phyloP scores from a whole-genome alignment of 768 basidiomycete species.

The Dacryopinax primogenitus region DNA sequence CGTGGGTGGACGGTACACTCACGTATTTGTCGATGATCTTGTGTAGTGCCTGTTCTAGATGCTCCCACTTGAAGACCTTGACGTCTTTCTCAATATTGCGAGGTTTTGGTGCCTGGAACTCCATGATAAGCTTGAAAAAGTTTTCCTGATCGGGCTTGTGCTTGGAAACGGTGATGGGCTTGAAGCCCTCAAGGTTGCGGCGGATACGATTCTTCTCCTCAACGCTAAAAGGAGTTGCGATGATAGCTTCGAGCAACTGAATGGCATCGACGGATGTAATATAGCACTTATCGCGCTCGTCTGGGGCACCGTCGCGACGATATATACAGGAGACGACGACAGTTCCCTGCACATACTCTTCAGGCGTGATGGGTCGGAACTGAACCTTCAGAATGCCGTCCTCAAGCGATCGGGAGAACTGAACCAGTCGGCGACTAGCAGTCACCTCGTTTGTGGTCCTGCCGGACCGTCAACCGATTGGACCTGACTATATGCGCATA shows the following conservation, averaged over 20 bases:
- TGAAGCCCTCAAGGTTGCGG: conserved; percentile 84
- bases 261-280: conserved; percentile 95
- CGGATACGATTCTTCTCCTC: conserved; percentile 96
- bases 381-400: conserved; percentile 64
- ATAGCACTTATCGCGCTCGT: conserved; percentile 49
- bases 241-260: conserved; percentile 71
- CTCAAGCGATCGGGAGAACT: conserved; percentile 67
- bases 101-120: conserved; percentile 85
- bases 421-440: conserved; percentile 69
- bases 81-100: conserved; percentile 96
- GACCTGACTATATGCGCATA: neutral
- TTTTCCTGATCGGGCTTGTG: conserved; percentile 60
- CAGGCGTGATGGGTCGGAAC: conserved; percentile 60
- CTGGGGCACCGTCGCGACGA: conserved; percentile 42
- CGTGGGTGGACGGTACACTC: conserved; percentile 18
- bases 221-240: conserved; percentile 65
- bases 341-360: conserved; percentile 58
- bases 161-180: conserved; percentile 83
- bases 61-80: conserved; percentile 37
- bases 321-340: conserved; percentile 93
- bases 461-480: neutral
- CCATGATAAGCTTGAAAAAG: conserved; percentile 96
- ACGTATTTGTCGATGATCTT: conserved; percentile 37
- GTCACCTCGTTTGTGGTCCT: conserved; percentile 48
- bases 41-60: conserved; percentile 29